Evolutionary conservation across 192 early-diverging fungal genomes (phyloP).

Genomic region (Coemansia sp.): DNA sequence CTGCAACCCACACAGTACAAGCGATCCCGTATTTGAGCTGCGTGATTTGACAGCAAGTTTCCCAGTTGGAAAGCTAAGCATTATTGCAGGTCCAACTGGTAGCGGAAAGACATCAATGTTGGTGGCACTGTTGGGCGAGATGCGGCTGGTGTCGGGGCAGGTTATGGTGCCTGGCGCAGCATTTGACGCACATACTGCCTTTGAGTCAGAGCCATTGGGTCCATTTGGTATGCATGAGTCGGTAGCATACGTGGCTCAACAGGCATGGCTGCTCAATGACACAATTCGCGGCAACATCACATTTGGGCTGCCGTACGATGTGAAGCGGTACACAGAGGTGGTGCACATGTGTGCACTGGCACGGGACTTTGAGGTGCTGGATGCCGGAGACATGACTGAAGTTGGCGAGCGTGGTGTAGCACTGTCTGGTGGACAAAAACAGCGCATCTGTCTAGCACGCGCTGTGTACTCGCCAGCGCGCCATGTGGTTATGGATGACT

Average conservation of each 20-base stretch:
- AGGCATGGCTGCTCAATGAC: constrained; percentile 70
- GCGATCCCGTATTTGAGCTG: constrained; percentile 54
- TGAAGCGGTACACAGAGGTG: constrained; percentile 73
- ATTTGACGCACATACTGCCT: constrained; percentile 67
- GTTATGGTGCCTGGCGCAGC: constrained; percentile 36
- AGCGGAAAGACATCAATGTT: constrained; percentile 84
- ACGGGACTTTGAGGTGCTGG: constrained; percentile 79
- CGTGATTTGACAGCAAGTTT: constrained; percentile 66
- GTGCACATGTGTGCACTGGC: constrained; percentile 81
- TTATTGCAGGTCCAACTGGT: constrained; percentile 84
- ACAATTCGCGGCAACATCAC: constrained; percentile 83
- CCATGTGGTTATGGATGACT: constrained; percentile 84
- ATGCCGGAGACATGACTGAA: constrained; percentile 88
- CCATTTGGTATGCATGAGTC: constrained; percentile 29
- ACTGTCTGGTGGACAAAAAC: constrained; percentile 85
- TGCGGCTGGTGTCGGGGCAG: constrained; percentile 45
- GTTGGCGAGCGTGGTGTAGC: constrained; percentile 89
- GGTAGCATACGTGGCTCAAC: constrained; percentile 87
- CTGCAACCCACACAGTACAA: neutral
- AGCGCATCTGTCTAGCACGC: constrained; percentile 80
- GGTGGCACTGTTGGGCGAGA: constrained; percentile 79
- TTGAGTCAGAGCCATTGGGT: constrained; percentile 12
- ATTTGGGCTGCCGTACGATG: constrained; percentile 76
- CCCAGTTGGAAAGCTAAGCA: constrained; percentile 66
- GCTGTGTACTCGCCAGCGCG: constrained; percentile 74